Percentiles rank a stretch among this genome's conserved stretches.
Conservation (phyloP, 495 filamentous ascomycete species). For the Aspergillus panamensis region DNA sequence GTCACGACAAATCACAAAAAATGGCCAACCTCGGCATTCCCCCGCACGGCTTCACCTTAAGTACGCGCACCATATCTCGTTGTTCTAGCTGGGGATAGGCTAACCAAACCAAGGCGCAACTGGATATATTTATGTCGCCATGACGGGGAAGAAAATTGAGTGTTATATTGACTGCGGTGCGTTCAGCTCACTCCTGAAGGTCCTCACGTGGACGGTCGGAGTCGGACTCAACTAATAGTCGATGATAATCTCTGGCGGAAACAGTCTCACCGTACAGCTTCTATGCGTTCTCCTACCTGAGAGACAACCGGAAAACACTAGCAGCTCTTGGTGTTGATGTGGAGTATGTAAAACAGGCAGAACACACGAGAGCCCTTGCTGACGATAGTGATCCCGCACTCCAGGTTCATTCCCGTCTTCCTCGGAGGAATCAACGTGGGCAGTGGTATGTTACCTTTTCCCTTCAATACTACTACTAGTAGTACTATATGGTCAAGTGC, state of each 20-base stretch:
- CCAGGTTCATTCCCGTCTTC: slow-evolving; percentile 65
- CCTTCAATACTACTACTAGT: no score
- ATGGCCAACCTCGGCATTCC: no score
- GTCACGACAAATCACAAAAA: no score
- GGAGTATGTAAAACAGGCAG: slow-evolving; percentile 42
- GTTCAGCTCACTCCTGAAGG: no score
- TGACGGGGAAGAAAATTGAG: slow-evolving; percentile 58
- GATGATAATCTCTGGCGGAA: background rate
- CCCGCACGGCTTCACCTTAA: no score
- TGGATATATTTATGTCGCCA: background rate
- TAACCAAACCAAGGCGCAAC: background rate
- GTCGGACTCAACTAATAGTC: background rate
- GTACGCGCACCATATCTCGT: background rate
- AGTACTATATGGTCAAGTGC: background rate
- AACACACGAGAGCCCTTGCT: background rate
- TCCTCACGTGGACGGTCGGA: background rate
- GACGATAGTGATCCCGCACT: background rate
- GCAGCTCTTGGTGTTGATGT: slow-evolving; percentile 55
- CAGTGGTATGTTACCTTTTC: slow-evolving; percentile 45
- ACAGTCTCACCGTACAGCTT: slow-evolving; percentile 69
- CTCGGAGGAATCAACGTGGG: slow-evolving; percentile 68
- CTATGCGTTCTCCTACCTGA: slow-evolving; percentile 56
- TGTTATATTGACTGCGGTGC: slow-evolving; percentile 58
- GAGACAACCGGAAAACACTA: slow-evolving; percentile 50
- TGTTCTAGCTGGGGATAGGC: background rate